A percentile compares a stretch with the other conserved stretches of the same genome.
Evolutionary conservation across 495 filamentous ascomycete genomes (phyloP).

Genomic region (Neurospora tetraspora): DNA sequence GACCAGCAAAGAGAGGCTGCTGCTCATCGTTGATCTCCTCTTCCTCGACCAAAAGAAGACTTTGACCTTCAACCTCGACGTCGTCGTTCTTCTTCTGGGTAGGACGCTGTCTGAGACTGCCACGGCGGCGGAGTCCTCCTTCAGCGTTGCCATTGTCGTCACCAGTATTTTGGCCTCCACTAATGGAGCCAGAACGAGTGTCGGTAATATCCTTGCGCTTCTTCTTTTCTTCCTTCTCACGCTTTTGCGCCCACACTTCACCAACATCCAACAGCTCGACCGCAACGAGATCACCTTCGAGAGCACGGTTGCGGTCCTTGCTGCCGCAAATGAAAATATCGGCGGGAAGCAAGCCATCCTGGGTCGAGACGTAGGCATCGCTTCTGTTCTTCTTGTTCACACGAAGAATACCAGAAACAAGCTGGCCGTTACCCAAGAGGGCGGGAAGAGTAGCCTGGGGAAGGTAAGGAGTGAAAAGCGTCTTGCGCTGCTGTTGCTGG

Average conservation of each 20-base stretch:
- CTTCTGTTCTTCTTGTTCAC: slow-evolving; percentile 99
- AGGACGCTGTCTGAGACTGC: slow-evolving; percentile 89
- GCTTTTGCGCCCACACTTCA: slow-evolving; percentile 97
- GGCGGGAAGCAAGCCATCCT: slow-evolving; percentile 77
- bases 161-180: slow-evolving; percentile 53
- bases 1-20: slow-evolving; percentile 93
- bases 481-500: slow-evolving; percentile 93
- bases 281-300: slow-evolving; percentile 92
- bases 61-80: slow-evolving; percentile 97
- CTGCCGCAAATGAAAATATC: slow-evolving; percentile 99
- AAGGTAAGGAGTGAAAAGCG: slow-evolving; percentile 94
- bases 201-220: slow-evolving; percentile 98
- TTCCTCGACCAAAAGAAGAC: slow-evolving; percentile 90
- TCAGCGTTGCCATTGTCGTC: slow-evolving; percentile 58
- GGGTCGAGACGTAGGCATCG: slow-evolving; percentile 92
- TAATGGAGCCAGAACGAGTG: slow-evolving; percentile 63
- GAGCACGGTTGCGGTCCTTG: slow-evolving; percentile 91
- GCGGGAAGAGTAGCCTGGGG: slow-evolving; percentile 92
- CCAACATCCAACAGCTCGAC: slow-evolving; percentile 96
- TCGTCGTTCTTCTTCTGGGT: slow-evolving; percentile 99
- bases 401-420: slow-evolving; percentile 90
- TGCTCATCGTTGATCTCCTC: slow-evolving; percentile 98
- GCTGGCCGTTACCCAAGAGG: slow-evolving; percentile 80
- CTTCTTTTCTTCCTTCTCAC: slow-evolving; percentile 99
- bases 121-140: slow-evolving; percentile 81